Evolutionary conservation across 1,139 yeast genomes (phyloP).

Genomic region (Geotrichum siamense): DNA sequence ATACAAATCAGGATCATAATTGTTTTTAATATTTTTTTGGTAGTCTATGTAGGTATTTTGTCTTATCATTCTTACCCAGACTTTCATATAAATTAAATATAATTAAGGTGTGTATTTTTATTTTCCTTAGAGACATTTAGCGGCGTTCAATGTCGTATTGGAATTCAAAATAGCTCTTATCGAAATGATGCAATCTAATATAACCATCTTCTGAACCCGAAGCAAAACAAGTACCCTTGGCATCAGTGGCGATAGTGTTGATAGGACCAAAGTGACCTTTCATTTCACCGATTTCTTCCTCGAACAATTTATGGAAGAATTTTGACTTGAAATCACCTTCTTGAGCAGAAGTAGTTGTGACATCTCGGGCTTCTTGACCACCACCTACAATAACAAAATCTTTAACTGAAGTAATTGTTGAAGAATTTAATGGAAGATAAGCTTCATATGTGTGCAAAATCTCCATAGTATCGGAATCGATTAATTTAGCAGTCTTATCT

Average conservation of each 20-base stretch:
- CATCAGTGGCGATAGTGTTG: slow-evolving; percentile 89
- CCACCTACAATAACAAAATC: slow-evolving; percentile 94
- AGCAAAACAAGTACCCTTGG: slow-evolving; percentile 87
- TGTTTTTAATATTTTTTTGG: no score
- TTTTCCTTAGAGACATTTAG: slow-evolving; percentile 1
- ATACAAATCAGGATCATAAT: no score
- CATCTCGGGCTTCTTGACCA: slow-evolving; percentile 98
- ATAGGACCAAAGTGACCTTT: slow-evolving; percentile 99
- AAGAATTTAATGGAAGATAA: slow-evolving; percentile 93
- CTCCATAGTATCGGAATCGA: slow-evolving; percentile 70
- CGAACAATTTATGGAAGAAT: slow-evolving; percentile 89
- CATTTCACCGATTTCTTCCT: slow-evolving; percentile 94
- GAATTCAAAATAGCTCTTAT: slow-evolving; percentile 86
- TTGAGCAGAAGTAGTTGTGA: slow-evolving; percentile 86
- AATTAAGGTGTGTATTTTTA: no score
- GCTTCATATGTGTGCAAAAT: slow-evolving; percentile 71
- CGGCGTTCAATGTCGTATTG: slow-evolving; percentile 74
- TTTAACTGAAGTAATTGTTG: slow-evolving; percentile 87
- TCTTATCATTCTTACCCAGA: no score
- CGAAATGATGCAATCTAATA: slow-evolving; percentile 89
- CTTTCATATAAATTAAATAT: no score
- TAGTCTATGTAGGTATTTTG: no score
- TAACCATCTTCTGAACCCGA: slow-evolving; percentile 99
- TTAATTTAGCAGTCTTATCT: slow-evolving; percentile 78
- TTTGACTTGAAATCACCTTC: slow-evolving; percentile 98